These are phyloP conservation scores for Nannizzia gypsea DNA, from an alignment of 2,329 filamentous ascomycete species.

Conservation along the genomic window DNA sequence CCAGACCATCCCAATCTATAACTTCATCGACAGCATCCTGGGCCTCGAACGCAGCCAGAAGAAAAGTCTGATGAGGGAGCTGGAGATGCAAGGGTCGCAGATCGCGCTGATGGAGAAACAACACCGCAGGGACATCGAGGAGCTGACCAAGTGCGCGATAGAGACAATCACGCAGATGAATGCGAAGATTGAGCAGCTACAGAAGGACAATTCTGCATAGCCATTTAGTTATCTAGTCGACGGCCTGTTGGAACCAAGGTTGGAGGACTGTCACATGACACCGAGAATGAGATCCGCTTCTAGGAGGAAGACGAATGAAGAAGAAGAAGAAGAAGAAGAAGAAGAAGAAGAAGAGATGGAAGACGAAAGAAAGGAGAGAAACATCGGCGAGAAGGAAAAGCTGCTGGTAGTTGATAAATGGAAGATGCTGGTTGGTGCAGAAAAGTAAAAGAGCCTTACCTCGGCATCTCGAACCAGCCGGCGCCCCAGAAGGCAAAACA, in stretches of 20 bases:
- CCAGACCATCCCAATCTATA: slow-evolving; percentile 20
- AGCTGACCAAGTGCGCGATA: slow-evolving; percentile 14
- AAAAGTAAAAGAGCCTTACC: background rate
- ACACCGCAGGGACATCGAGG: slow-evolving; percentile 17
- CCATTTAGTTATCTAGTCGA: no score
- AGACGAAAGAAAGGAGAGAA: no score
- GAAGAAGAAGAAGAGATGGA: no score
- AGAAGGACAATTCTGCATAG: background rate
- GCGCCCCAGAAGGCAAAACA: background rate
- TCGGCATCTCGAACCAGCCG: background rate
- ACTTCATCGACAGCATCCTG: slow-evolving; percentile 20
- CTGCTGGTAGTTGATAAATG: no score
- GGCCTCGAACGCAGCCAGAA: slow-evolving; percentile 14
- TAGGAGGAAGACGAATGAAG: no score
- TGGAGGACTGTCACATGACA: no score
- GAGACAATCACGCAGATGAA: slow-evolving; percentile 13
- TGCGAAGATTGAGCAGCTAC: slow-evolving; percentile 11
- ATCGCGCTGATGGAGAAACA: slow-evolving; percentile 13
- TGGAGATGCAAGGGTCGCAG: slow-evolving; percentile 16
- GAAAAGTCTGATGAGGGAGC: slow-evolving; percentile 9
- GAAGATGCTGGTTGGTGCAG: no score
- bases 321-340: no score
- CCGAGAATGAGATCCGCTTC: no score
- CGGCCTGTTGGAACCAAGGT: no score
- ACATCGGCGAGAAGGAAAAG: no score